These are phyloP conservation scores for Ammopiptanthus mongolicus DNA, from an alignment of 306 rosid species.

Conservation along the genomic window DNA sequence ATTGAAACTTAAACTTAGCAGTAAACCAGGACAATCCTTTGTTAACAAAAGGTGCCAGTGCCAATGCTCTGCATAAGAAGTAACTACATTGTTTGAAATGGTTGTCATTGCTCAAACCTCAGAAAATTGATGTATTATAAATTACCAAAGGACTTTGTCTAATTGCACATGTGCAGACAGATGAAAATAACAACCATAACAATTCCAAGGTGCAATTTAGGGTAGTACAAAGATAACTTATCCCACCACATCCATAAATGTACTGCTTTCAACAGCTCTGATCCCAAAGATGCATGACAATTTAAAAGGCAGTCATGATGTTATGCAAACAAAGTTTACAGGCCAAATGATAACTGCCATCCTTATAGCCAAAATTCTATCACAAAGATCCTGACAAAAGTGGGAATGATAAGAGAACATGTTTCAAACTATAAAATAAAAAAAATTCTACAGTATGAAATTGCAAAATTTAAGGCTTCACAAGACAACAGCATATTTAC, in stretches of 20 bases:
- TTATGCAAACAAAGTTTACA: not conserved
- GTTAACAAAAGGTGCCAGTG: constrained; percentile 78
- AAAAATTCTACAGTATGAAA: not conserved
- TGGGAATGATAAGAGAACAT: not conserved
- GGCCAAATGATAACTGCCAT: not conserved
- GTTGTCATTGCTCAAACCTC: not conserved
- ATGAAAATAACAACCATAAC: constrained; percentile 2
- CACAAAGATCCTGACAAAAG: not conserved
- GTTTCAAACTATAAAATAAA: not conserved
- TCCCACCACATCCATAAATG: not conserved
- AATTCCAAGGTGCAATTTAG: not conserved
- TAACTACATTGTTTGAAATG: constrained; percentile 10
- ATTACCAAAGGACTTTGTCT: not conserved
- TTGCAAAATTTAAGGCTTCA: not conserved
- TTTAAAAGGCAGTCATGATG: not conserved
- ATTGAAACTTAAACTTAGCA: constrained; percentile 60
- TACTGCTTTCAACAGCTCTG: not conserved
- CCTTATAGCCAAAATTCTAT: not conserved
- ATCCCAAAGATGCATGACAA: not conserved
- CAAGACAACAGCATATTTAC: not conserved
- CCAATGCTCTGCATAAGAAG: constrained; percentile 69
- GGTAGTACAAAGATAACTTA: not conserved
- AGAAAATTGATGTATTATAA: not conserved
- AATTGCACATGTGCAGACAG: not conserved
- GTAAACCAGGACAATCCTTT: constrained; percentile 82